Conservation (phyloP, 805 yeast species). For the Torulaspora delbrueckii region DNA sequence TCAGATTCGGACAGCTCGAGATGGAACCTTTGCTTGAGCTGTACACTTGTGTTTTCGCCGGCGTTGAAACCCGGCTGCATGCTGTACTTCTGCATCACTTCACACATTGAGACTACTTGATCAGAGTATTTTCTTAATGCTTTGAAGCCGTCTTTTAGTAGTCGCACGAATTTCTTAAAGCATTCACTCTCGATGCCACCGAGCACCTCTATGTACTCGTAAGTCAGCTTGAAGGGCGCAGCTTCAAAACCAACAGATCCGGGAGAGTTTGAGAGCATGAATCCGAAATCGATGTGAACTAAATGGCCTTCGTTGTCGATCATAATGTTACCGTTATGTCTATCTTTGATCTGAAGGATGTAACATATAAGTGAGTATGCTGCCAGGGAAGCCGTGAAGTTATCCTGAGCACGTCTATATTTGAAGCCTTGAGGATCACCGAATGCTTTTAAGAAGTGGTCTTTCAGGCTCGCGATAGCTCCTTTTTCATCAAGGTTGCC, state of each 20-base stretch:
- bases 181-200: constrained; percentile 70
- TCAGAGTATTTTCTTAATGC: constrained; percentile 70
- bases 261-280: constrained; percentile 86
- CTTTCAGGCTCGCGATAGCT: constrained; percentile 68
- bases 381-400: constrained; percentile 82
- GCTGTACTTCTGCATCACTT: constrained; percentile 90
- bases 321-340: constrained; percentile 98
- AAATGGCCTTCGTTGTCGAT: constrained; percentile 93
- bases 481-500: constrained; percentile 58
- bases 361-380: constrained; percentile 89
- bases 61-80: constrained; percentile 85
- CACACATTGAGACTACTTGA: constrained; percentile 75
- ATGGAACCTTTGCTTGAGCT: constrained; percentile 77
- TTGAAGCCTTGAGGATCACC: constrained; percentile 55
- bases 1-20: constrained; percentile 60
- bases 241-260: constrained; percentile 97
- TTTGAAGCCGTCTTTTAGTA: constrained; percentile 70
- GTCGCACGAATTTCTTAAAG: constrained; percentile 53
- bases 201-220: constrained; percentile 80
- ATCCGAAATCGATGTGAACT: constrained; percentile 93
- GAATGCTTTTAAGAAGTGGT: constrained; percentile 72
- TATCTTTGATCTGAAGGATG: constrained; percentile 85
- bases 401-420: constrained; percentile 73
- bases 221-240: constrained; percentile 90
- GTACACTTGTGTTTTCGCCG: constrained; percentile 77